Evolutionary conservation across 2,329 filamentous ascomycete species (phyloP).

Genomic region (Sarocladium kiliense): DNA sequence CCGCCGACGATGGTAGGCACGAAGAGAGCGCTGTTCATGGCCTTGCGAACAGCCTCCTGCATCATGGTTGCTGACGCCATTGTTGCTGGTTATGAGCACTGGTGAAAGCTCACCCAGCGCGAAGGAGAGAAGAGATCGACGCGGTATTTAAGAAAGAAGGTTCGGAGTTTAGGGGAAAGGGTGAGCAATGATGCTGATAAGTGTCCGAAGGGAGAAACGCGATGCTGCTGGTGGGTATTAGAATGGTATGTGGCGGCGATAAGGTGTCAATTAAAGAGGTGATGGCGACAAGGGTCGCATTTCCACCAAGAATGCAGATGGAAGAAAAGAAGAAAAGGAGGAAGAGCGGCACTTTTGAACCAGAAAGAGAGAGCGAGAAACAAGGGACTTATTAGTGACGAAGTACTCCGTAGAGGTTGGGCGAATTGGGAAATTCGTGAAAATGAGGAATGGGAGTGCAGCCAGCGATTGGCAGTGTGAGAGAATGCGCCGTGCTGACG

Average conservation of each 20-base stretch:
- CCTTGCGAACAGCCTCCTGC: conserved; percentile 22
- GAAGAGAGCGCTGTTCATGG: conserved; percentile 32
- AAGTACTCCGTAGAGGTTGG: too few species aligned
- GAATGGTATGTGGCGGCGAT: too few species aligned
- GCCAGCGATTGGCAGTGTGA: too few species aligned
- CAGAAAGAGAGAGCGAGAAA: background rate
- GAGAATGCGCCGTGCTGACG: too few species aligned
- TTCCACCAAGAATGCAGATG: too few species aligned
- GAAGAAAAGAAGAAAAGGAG: too few species aligned
- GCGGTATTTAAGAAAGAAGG: too few species aligned
- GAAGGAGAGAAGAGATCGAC: too few species aligned
- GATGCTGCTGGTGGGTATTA: background rate
- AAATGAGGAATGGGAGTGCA: background rate
- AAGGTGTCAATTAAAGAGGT: too few species aligned
- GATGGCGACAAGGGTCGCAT: too few species aligned
- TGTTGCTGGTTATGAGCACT: background rate
- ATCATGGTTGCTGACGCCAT: conserved; percentile 30
- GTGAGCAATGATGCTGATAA: too few species aligned
- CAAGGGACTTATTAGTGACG: background rate
- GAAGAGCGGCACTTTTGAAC: too few species aligned
- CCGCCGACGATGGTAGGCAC: conserved; percentile 36
- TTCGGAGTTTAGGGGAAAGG: background rate
- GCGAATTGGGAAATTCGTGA: background rate
- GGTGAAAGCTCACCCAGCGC: background rate
- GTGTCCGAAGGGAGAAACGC: background rate